Percentiles rank a stretch among this genome's conserved stretches.
Evolutionary conservation across 2,329 filamentous ascomycete genomes (phyloP).

Genomic region (Ophiostoma sp.): DNA sequence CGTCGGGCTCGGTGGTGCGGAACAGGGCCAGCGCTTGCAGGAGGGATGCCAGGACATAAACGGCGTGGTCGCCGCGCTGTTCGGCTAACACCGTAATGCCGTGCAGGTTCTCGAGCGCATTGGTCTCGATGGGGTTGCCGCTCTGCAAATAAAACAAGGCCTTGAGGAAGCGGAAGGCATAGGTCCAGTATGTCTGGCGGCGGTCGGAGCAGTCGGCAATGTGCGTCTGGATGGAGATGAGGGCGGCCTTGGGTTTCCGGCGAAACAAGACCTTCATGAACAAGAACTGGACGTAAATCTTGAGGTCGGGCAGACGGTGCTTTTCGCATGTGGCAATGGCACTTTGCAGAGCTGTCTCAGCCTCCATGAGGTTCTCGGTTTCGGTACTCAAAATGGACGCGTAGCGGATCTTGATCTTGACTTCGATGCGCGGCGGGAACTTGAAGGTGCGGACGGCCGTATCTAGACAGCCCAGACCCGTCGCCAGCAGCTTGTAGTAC

Average conservation of each 20-base stretch:
- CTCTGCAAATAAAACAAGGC: slow-evolving; percentile 67
- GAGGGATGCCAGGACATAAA: slow-evolving; percentile 65
- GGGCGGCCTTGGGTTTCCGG: slow-evolving; percentile 68
- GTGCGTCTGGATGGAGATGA: slow-evolving; percentile 69
- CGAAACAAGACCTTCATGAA: slow-evolving; percentile 70
- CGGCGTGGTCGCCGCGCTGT: slow-evolving; percentile 60
- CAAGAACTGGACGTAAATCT: slow-evolving; percentile 75
- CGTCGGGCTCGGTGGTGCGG: slow-evolving; percentile 62
- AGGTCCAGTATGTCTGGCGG: slow-evolving; percentile 73
- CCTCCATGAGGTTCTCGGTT: slow-evolving; percentile 72
- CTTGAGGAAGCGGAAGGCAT: slow-evolving; percentile 74
- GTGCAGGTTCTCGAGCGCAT: slow-evolving; percentile 68
- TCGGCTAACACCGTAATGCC: slow-evolving; percentile 61
- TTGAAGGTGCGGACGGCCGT: slow-evolving; percentile 63
- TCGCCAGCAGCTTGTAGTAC: slow-evolving; percentile 72
- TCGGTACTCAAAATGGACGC: slow-evolving; percentile 71
- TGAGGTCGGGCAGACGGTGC: slow-evolving; percentile 64
- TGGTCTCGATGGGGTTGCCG: slow-evolving; percentile 59
- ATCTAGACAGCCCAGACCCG: slow-evolving; percentile 71
- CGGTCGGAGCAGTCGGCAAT: slow-evolving; percentile 67
- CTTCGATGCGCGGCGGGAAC: slow-evolving; percentile 66
- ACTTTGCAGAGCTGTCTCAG: slow-evolving; percentile 70
- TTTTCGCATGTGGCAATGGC: slow-evolving; percentile 69
- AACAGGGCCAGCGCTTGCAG: slow-evolving; percentile 71
- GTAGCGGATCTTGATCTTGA: slow-evolving; percentile 68